Percentiles rank a stretch among this genome's conserved stretches.
phyloP scores from a whole-genome alignment of 441 rosid species.

The Bocquillonia castaneifolia region DNA sequence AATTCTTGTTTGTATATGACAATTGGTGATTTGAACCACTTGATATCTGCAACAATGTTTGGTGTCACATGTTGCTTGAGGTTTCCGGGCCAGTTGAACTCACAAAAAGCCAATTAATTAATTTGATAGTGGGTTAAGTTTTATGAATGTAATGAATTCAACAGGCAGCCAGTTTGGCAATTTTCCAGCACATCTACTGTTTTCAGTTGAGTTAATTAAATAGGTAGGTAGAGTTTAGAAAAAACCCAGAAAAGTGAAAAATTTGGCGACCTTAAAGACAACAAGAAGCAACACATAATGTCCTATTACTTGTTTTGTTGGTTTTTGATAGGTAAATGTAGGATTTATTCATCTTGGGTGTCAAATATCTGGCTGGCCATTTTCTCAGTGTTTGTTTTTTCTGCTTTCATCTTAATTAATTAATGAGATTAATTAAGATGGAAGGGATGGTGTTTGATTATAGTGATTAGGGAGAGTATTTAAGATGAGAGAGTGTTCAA shows the following conservation, averaged over 20 bases:
- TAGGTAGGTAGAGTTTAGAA: background rate
- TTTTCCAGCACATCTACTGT: background rate
- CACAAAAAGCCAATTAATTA: constrained; percentile 21
- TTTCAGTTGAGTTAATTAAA: background rate
- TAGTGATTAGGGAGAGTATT: too few relatives aligned
- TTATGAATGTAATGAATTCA: constrained; percentile 1
- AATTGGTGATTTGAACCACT: constrained; percentile 78
- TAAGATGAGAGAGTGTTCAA: too few relatives aligned
- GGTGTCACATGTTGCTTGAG: constrained; percentile 83
- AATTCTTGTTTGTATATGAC: background rate
- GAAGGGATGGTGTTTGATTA: too few relatives aligned
- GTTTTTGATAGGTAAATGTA: background rate
- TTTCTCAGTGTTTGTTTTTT: background rate
- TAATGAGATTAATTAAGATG: too few relatives aligned
- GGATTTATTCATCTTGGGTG: background rate
- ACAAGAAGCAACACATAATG: background rate
- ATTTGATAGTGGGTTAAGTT: background rate
- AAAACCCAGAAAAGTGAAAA: background rate
- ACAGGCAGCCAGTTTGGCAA: background rate
- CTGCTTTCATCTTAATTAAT: too few relatives aligned
- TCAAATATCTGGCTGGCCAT: constrained; percentile 6
- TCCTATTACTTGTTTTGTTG: background rate
- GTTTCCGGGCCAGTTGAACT: constrained; percentile 77
- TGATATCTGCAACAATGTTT: constrained; percentile 89
- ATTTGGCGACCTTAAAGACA: constrained; percentile 4